Evolutionary conservation across 2,329 filamentous ascomycete genomes (phyloP), one percentile per base, ranked within the genome.

Genomic region (Phyllosticta citribraziliensis): DNA sequence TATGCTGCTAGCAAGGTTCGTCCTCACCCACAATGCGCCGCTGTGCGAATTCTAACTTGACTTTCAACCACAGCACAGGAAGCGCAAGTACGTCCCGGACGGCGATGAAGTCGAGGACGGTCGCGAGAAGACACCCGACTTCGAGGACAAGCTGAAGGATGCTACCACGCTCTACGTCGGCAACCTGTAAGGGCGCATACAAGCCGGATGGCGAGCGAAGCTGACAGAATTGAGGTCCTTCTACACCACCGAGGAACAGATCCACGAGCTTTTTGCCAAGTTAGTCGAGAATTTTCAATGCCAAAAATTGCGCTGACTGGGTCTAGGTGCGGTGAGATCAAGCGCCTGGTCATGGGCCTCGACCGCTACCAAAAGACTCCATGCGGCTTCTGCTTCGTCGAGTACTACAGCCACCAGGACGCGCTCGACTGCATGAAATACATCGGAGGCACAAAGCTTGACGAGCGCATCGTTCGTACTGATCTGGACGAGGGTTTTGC

Each of bases 361-460:
- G 94, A 99, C 74, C 88, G 94, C 62, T 96, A 94, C 80, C 89
- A 88, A 76, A 99, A 99, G 80, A 99, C 94, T 0, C 94, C 94
- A 1, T 99, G 94, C 76, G 94, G 94, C 51, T 99, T 99, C 81
- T 99, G 94, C 81, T 99, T 99, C 72, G 94, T 99, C 70, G 94
- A 99, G 77, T 99, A 99, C 79, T 97, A 97, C 79, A 97, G 88
- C 30, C 94, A 97, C 74, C 88, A 96, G 72, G 94, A 99, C 74
- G 94, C 94, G 9, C 82, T 99, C 56, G 94, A 99, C 74, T 97
- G 93, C 76, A 87, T 99, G 86, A 99, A 97, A 78, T 99, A 97
- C 74, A 88, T 99, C 70, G 94, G 94, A 61, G 94, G 94, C 62
- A 99, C 94, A 40, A 99, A 99, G 79, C 84, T 99, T 54, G 94